A percentile compares a stretch with the other conserved stretches of the same genome.
These are phyloP conservation scores for Colletotrichum scovillei DNA, from an alignment of 2,329 filamentous ascomycete species.

Conservation along the genomic window DNA sequence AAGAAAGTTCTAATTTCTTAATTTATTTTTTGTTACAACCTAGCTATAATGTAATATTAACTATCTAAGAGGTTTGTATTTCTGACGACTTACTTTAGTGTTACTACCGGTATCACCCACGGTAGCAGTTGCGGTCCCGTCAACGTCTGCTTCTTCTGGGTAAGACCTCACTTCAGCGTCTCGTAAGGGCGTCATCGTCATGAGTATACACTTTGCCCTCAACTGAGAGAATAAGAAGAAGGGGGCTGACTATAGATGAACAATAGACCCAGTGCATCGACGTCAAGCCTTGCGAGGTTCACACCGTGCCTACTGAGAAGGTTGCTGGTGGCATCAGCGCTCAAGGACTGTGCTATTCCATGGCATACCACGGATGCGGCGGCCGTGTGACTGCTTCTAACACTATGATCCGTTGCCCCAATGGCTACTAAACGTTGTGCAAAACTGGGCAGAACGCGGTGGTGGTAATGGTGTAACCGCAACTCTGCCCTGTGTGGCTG, in stretches of 20 bases:
- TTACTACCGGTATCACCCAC: neutral
- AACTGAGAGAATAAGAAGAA: neutral
- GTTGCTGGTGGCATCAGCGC: neutral
- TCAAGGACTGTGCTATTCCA: slow-evolving; percentile 7
- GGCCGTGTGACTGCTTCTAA: neutral
- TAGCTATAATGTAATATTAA: too few relatives aligned
- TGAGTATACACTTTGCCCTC: neutral
- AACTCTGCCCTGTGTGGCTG: too few relatives aligned
- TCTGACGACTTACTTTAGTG: neutral
- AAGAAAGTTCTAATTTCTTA: too few relatives aligned
- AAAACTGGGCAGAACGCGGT: too few relatives aligned
- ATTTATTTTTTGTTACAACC: too few relatives aligned
- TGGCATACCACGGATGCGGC: slow-evolving; percentile 3
- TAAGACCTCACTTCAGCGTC: neutral
- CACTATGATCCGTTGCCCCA: neutral
- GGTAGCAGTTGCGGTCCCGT: neutral
- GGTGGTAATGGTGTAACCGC: too few relatives aligned
- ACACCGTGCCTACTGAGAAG: neutral
- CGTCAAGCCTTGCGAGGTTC: slow-evolving; percentile 9
- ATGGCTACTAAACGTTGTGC: neutral
- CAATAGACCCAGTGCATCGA: neutral
- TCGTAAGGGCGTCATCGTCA: neutral
- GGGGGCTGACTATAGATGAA: neutral
- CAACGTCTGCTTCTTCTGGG: slow-evolving; percentile 7
- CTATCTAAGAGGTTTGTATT: too few relatives aligned